Conservation (phyloP, 2,329 filamentous ascomycete genomes). For the Phialemonium atrogriseum region DNA sequence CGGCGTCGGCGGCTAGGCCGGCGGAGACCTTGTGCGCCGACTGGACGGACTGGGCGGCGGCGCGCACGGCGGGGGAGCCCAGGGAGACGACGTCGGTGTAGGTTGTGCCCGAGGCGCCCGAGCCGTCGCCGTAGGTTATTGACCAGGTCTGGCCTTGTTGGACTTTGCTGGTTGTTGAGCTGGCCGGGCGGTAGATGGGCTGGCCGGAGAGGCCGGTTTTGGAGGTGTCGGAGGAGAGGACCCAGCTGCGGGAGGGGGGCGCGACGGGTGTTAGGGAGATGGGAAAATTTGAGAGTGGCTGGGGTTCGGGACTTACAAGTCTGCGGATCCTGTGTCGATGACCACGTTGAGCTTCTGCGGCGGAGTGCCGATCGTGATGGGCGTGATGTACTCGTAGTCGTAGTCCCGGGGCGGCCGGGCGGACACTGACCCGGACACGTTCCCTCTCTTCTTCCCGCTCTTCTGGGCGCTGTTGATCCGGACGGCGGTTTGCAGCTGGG, state of each 20-base stretch:
- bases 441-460: too few relatives aligned
- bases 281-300: background rate
- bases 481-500: too few relatives aligned
- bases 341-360: conserved; percentile 33
- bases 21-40: conserved; percentile 20
- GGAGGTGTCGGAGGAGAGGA: conserved; percentile 11
- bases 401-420: too few relatives aligned
- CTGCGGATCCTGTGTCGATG: conserved; percentile 38
- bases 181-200: conserved; percentile 16
- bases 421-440: too few relatives aligned
- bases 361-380: too few relatives aligned
- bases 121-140: conserved; percentile 21
- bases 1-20: conserved; percentile 19
- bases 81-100: conserved; percentile 19
- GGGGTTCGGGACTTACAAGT: conserved; percentile 22
- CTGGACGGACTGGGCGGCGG: conserved; percentile 20
- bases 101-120: conserved; percentile 16
- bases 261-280: background rate
- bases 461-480: too few relatives aligned
- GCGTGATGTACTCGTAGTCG: too few relatives aligned
- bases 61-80: conserved; percentile 16
- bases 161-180: conserved; percentile 13
- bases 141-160: conserved; percentile 17
- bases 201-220: conserved; percentile 11
- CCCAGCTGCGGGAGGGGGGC: conserved; percentile 7